phyloP scores from a whole-genome alignment of 345 rosid genomes.

The Gossypium longicalyx region DNA sequence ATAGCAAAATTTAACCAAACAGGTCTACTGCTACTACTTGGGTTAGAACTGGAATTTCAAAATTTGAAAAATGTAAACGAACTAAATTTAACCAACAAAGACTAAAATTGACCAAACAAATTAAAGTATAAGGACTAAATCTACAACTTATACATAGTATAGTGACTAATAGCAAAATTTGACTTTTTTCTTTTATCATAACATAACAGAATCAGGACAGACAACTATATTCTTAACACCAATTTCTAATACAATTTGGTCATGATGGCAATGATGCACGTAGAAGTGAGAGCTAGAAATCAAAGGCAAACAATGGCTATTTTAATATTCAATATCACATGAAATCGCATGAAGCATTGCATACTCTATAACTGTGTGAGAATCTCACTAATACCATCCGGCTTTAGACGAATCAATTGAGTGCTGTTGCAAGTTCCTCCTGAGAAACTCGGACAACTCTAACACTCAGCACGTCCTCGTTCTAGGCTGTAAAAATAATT shows the following conservation, averaged over 20 bases:
- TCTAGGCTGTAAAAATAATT: constrained; percentile 66
- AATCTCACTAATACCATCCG: neutral
- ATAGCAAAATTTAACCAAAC: too few species aligned
- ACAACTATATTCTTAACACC: neutral
- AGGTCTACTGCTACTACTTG: too few species aligned
- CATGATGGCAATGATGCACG: neutral
- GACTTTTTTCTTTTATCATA: neutral
- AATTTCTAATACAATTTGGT: neutral
- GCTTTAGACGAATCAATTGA: constrained; percentile 42
- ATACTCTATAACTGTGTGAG: neutral
- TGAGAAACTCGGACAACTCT: constrained; percentile 66
- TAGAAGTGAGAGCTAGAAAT: neutral
- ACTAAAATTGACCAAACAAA: too few species aligned
- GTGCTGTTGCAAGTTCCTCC: constrained; percentile 65
- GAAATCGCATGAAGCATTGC: neutral
- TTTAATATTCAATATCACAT: neutral
- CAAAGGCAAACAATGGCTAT: neutral
- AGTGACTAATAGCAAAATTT: too few species aligned
- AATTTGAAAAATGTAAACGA: too few species aligned
- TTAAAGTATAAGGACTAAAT: too few species aligned
- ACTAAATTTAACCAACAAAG: too few species aligned
- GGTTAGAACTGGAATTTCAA: too few species aligned
- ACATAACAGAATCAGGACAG: neutral
- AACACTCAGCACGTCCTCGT: constrained; percentile 60
- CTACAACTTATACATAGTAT: too few species aligned